Evolutionary conservation across 2,329 filamentous ascomycete genomes (phyloP).

Genomic region (Diaporthe eres): DNA sequence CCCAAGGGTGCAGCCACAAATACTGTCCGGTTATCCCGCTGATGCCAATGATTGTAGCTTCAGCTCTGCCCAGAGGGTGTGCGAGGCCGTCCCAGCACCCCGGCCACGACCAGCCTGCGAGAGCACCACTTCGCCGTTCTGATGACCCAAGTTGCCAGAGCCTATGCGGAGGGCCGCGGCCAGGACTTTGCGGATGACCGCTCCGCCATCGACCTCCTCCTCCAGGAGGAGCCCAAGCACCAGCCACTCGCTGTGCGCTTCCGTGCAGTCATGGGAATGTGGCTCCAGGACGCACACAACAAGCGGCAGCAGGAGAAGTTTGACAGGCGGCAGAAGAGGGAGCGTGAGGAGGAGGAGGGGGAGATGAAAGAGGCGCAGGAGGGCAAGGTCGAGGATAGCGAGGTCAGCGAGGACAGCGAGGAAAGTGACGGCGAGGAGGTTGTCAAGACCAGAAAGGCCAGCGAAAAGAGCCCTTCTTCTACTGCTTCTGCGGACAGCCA

Average conservation of each 20-base stretch:
- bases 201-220: background rate
- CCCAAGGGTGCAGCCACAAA: too few relatives aligned
- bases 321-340: background rate
- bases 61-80: background rate
- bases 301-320: background rate
- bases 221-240: background rate
- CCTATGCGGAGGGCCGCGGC: background rate
- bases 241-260: background rate
- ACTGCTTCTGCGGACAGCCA: background rate
- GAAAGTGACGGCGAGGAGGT: background rate
- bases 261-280: background rate
- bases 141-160: background rate
- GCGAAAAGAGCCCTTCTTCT: background rate
- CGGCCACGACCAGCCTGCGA: background rate
- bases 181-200: slow-evolving; percentile 3
- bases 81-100: too few relatives aligned
- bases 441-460: too few relatives aligned
- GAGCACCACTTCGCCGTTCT: background rate
- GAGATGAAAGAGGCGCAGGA: background rate
- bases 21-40: background rate
- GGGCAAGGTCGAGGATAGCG: background rate
- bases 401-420: too few relatives aligned
- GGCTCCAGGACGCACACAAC: background rate
- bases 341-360: background rate
- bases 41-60: background rate